Base-by-base conservation (phyloP, 2,329 filamentous ascomycete species). In the Juglanconis oblonga region DNA sequence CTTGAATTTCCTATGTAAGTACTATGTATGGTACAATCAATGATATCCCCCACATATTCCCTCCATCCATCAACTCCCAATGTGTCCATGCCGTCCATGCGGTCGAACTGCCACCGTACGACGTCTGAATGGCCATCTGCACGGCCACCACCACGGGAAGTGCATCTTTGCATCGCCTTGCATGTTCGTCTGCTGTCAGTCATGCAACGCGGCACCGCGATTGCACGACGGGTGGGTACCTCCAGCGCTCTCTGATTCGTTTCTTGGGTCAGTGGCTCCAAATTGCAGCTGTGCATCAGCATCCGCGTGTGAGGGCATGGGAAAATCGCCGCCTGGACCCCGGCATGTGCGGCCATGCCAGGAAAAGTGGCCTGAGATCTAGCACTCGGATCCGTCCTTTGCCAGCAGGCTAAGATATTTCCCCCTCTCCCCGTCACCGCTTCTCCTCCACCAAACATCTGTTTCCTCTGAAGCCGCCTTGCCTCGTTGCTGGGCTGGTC, bases 181-280 rank as follows among this genome's bases (percentile, higher is more conserved):
- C 57, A 55, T 54, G 57, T 53, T 52, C 32, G 53, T 62, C 61
- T 60, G 57, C 61, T 62, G 57, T 59, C 53, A 59, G 59, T 55
- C 59, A 48, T 52, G 59, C 59, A 59, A 62, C 51, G 32, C 10
- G 44, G 50, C 50, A 33, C 33, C 42, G 7, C 14, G 14, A 52
- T 61, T 59, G 59, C 42, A 33, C 57, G 57, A 62, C 45, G 24
- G 47, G 60, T 59, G 60, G 60, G 24, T 24, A 24, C 24, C 24
- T 24, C 24, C 24, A 45, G 57, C 32, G n/a, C 11, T 17, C 14
- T 32, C 52, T 59, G 51, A 59, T 62, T 62, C 49, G 59, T 32
- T 29, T 35, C 36, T 32, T 50, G 47, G 32, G 49, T 51, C 31
- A 33, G 47, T n/a, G 32, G 33, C 14, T 38, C 8, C 24, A 24